Percentiles rank a stretch among this genome's conserved stretches.
phyloP scores from a whole-genome alignment of 2,329 filamentous ascomycete genomes.

The Rhynchosporium secalis region DNA sequence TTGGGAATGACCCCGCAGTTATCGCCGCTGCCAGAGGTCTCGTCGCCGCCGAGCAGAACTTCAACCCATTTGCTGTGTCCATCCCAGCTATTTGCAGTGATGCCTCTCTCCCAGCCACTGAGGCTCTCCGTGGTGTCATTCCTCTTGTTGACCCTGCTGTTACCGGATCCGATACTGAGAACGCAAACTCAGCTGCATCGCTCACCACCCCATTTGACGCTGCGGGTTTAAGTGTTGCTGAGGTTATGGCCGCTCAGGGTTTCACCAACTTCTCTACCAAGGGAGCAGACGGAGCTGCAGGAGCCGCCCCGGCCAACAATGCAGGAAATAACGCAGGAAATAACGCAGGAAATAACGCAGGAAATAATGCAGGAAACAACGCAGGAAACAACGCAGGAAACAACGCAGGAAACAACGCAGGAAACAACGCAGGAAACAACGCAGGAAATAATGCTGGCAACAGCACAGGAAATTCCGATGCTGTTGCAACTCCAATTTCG shows the following conservation, averaged over 20 bases:
- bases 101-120: conserved; percentile 59
- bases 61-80: conserved; percentile 63
- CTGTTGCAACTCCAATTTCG: conserved; percentile 22
- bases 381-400: background rate
- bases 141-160: conserved; percentile 68
- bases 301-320: conserved; percentile 38
- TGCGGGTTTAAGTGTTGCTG: conserved; percentile 61
- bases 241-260: conserved; percentile 61
- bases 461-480: no score
- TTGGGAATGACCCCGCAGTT: conserved; percentile 58
- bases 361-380: no score
- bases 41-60: conserved; percentile 70
- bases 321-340: no score
- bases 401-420: no score
- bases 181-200: conserved; percentile 59
- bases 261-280: conserved; percentile 59
- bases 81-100: conserved; percentile 65
- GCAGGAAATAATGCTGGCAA: no score
- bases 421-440: no score
- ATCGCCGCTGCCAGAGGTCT: conserved; percentile 63
- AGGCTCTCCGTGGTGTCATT: conserved; percentile 63
- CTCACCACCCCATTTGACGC: conserved; percentile 56
- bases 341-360: no score
- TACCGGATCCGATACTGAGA: conserved; percentile 56
- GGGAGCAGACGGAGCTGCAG: conserved; percentile 41